Base-by-base conservation (phyloP, 2,329 filamentous ascomycete species). In the Decorospora gaudefroyi region DNA sequence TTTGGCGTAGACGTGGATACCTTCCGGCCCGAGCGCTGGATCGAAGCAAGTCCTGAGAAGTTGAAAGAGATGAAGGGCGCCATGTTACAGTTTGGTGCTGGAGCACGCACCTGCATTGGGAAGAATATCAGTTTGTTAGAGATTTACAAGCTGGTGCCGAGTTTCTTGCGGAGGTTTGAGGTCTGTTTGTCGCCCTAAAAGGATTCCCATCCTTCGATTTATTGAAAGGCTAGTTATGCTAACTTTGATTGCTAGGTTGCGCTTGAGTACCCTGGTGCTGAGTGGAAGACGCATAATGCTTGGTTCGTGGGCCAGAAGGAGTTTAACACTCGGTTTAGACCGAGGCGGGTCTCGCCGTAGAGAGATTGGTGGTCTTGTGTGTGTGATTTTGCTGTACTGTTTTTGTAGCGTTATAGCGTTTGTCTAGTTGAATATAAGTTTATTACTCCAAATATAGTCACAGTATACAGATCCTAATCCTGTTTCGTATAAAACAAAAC, bases 41-140 rank as follows among this genome's bases (percentile, higher is more conserved):
- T 79, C 3, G 74, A 79, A 28, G 74, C 76, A 1, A 53, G 78
- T 32, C 77, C 82, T 17, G 75, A 76, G 46, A 75, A 80, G 51
- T 72, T 87, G 31, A 79, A 78, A 68, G 78, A 82, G 63, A 87
- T 87, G 85, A 83, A 83, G 56, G 81, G 80, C 1, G 77, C 76
- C n/a, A 84, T 87, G 83, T 76, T 87, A 64, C 84, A 88, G 55
- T 89, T 89, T 65, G 86, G 86, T 1, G 85, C 85, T 69, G 86
- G 86, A 0, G 79, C 81, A 8, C 72, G 85, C 57, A 88, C 86
- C 1, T 89, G 86, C 56, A 76, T 80, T 34, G 86, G 86, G 2
- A 77, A 75, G 69, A 77, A 77, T 47, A 74, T 78, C 34, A 72
- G 69, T 30, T 46, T 77, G 49, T 44, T 78, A 47, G 76, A 78